Percentiles rank a stretch among this genome's conserved stretches.
Evolutionary conservation across 192 early-diverging fungal species (phyloP).

Genomic region (Coemansia sp.): DNA sequence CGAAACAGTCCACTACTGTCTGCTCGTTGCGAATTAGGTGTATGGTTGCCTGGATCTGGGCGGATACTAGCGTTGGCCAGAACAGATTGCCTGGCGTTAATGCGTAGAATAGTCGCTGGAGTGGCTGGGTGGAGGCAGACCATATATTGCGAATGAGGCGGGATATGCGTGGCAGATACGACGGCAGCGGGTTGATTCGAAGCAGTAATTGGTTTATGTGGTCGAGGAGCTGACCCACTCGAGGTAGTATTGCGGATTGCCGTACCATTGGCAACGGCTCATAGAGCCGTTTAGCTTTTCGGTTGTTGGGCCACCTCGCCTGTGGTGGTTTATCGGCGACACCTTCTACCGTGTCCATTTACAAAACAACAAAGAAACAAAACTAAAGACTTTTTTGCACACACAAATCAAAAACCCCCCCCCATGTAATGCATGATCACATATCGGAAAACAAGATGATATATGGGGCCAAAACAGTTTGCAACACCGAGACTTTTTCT

Average conservation of each 20-base stretch:
- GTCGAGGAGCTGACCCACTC: constrained; percentile 25
- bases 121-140: background rate
- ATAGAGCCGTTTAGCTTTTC: background rate
- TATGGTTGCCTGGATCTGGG: constrained; percentile 10
- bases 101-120: background rate
- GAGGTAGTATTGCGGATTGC: constrained; percentile 36
- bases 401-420: background rate
- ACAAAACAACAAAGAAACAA: background rate
- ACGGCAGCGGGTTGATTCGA: background rate
- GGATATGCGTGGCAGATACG: background rate
- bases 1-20: constrained; percentile 20
- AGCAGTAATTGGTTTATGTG: background rate
- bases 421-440: background rate
- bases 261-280: constrained; percentile 15
- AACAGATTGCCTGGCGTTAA: constrained; percentile 21
- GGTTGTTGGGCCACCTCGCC: constrained; percentile 4
- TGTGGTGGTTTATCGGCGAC: background rate
- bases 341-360: background rate
- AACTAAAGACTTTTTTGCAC: background rate
- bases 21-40: constrained; percentile 6
- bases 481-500: no score
- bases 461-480: background rate
- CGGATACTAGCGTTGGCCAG: constrained; percentile 22
- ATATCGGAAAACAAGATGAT: background rate
- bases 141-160: background rate